Conservation (phyloP, 306 rosid species). For the Fragaria ananassa region DNA sequence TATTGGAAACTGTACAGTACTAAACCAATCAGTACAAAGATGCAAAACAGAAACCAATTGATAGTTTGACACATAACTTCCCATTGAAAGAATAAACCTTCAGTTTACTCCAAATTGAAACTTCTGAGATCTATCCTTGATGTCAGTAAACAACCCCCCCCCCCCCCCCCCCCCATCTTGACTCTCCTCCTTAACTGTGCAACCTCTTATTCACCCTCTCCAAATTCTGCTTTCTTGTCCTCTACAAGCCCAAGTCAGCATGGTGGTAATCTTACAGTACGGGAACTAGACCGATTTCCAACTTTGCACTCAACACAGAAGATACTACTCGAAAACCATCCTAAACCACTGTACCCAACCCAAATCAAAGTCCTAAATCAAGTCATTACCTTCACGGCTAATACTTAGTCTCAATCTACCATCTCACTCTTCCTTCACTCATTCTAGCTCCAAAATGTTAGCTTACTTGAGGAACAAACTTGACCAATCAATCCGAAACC, state of each 20-base stretch:
- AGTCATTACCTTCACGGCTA: not conserved
- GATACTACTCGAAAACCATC: not conserved
- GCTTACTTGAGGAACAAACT: not conserved
- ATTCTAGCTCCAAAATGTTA: slow-evolving; percentile 1
- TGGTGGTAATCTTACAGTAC: not conserved
- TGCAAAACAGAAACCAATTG: not conserved
- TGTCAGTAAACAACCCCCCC: too few relatives aligned
- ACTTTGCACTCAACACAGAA: not conserved
- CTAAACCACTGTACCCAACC: not conserved
- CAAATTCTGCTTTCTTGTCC: not conserved
- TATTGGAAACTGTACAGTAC: not conserved
- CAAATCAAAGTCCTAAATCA: not conserved
- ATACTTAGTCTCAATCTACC: not conserved
- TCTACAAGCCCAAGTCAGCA: not conserved
- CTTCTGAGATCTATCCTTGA: too few relatives aligned
- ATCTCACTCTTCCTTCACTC: not conserved
- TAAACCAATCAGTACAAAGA: not conserved
- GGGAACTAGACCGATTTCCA: not conserved
- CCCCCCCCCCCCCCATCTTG: too few relatives aligned
- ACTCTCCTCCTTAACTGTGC: not conserved
- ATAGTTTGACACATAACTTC: not conserved
- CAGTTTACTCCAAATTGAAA: too few relatives aligned
- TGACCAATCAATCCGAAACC: not conserved
- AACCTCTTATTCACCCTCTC: not conserved
- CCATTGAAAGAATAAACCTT: not conserved